A percentile compares a stretch with the other conserved stretches of the same genome.
These are phyloP conservation scores for Ogataea ramenticola DNA, from an alignment of 805 yeast species.

Conservation along the genomic window DNA sequence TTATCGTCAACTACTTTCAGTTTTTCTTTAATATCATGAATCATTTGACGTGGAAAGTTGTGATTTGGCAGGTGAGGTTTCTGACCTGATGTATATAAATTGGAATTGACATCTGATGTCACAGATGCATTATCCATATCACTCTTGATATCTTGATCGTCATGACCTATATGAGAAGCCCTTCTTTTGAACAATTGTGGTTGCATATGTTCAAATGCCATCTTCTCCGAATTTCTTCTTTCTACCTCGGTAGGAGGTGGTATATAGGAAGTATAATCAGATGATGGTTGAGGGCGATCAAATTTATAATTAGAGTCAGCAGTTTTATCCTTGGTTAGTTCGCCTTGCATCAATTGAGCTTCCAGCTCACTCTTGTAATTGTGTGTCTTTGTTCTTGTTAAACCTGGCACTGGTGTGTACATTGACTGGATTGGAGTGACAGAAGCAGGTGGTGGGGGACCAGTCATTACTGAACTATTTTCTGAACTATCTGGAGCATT, in stretches of 20 bases:
- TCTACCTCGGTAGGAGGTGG: constrained; percentile 1
- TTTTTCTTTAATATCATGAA: not conserved
- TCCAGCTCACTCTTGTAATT: constrained; percentile 17
- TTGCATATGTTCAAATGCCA: constrained; percentile 14
- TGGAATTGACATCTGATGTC: not conserved
- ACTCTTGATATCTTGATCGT: not conserved
- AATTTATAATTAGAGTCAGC: not conserved
- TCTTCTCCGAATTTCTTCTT: constrained; percentile 14
- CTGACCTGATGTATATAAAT: not conserved
- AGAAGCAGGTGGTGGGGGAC: constrained; percentile 17
- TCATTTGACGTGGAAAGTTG: not conserved
- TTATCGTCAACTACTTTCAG: not conserved
- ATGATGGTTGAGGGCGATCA: not conserved
- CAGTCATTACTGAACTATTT: constrained; percentile 5
- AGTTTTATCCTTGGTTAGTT: not conserved
- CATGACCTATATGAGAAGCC: not conserved
- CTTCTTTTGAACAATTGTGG: constrained; percentile 15
- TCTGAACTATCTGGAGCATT: too few species aligned
- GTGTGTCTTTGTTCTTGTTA: constrained; percentile 10
- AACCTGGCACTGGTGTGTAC: constrained; percentile 8
- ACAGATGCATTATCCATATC: not conserved
- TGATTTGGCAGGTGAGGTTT: not conserved
- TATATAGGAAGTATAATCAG: not conserved
- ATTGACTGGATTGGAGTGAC: constrained; percentile 9
- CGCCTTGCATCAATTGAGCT: constrained; percentile 7